Evolutionary conservation across 139 green algal genomes (phyloP).

Genomic region (Dunaliella sp.): DNA sequence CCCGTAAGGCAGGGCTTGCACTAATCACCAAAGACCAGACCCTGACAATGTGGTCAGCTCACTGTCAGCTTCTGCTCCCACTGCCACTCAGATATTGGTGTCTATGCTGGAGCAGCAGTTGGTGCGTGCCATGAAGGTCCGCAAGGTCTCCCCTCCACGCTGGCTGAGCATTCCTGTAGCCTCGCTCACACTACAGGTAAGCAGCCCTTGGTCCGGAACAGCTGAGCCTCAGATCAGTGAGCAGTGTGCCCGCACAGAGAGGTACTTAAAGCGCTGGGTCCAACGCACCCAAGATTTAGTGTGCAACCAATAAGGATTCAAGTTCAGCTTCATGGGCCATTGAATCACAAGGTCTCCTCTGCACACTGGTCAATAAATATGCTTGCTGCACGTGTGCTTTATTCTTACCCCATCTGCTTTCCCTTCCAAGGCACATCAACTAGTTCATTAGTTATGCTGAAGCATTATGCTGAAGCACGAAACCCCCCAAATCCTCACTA

Average conservation of each 20-base stretch:
- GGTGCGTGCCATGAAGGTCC: neutral
- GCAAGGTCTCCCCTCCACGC: neutral
- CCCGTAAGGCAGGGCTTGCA: neutral
- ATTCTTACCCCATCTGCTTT: too few relatives aligned
- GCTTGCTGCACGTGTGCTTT: too few relatives aligned
- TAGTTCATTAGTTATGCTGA: too few relatives aligned
- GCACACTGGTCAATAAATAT: neutral
- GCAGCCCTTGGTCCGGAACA: neutral
- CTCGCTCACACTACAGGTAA: conserved; percentile 25
- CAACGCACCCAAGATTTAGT: neutral
- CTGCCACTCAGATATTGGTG: conserved; percentile 6
- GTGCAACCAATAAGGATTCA: too few relatives aligned
- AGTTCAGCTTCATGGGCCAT: too few relatives aligned
- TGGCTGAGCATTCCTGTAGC: conserved; percentile 25
- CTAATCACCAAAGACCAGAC: neutral
- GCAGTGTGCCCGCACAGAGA: too few relatives aligned
- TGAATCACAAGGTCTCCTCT: too few relatives aligned
- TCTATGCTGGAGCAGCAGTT: conserved; percentile 19
- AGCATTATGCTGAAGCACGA: too few relatives aligned
- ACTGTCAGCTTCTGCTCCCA: neutral
- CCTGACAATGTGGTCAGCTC: neutral
- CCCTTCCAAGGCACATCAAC: too few relatives aligned
- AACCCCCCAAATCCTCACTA: too few relatives aligned
- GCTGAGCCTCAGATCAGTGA: too few relatives aligned
- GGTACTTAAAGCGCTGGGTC: neutral